Evolutionary conservation across 371 early-diverging fungal species (phyloP).

Genomic region (Funneliformis caledonium): DNA sequence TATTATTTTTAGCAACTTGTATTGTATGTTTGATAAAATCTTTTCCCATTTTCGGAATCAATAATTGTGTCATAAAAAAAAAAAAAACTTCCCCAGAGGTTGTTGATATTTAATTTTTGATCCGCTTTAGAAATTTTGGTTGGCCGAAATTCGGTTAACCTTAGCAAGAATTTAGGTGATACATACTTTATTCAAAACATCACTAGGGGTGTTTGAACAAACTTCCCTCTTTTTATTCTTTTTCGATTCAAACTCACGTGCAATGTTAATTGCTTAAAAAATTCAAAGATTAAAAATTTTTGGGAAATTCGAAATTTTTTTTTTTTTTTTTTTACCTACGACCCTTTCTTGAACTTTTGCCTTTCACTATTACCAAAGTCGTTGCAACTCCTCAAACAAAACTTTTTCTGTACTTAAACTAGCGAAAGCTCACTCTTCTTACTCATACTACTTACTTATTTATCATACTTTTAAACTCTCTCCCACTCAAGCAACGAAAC

Average conservation of each 20-base stretch:
- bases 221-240: neutral
- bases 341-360: neutral
- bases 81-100: neutral
- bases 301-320: no score
- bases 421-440: neutral
- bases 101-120: neutral
- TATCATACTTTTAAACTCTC: neutral
- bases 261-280: neutral
- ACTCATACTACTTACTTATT: neutral
- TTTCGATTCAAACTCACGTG: neutral
- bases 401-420: neutral
- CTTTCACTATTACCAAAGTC: neutral
- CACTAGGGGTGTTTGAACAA: neutral
- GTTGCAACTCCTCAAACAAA: neutral
- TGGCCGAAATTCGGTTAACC: neutral
- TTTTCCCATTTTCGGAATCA: neutral
- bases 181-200: neutral
- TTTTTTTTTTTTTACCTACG: no score
- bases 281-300: no score
- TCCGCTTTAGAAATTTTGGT: neutral
- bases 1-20: neutral
- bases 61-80: neutral
- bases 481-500: neutral
- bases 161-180: neutral
- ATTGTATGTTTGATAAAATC: neutral